A percentile compares a stretch with the other conserved stretches of the same genome.
phyloP scores from a whole-genome alignment of 768 basidiomycete species.

The Lyophyllum atratum region DNA sequence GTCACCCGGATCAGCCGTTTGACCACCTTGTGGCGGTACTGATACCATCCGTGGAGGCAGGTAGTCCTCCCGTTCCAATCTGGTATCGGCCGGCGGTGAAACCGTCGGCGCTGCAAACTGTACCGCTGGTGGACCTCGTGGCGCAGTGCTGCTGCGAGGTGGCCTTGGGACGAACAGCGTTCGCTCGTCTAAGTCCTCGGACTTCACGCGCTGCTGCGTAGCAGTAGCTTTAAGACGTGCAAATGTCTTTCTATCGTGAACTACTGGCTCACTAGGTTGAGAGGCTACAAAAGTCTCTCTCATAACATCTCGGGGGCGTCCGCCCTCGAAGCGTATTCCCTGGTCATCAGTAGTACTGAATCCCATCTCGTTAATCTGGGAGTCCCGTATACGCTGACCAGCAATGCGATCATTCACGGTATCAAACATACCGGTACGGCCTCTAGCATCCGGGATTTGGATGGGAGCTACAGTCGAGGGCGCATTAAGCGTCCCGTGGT shows the following conservation, averaged over 20 bases:
- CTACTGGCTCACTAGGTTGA: background rate
- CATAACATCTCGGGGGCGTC: background rate
- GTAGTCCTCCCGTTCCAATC: too few species aligned
- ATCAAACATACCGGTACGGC: background rate
- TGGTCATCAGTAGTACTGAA: background rate
- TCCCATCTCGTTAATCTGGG: background rate
- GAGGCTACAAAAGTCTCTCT: background rate
- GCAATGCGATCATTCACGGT: background rate
- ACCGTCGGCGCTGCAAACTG: too few species aligned
- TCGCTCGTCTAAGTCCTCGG: background rate
- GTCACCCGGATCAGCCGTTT: too few species aligned
- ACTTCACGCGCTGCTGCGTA: background rate
- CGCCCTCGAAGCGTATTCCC: background rate
- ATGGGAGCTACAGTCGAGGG: too few species aligned
- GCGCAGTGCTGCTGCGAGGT: background rate
- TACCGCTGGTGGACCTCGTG: too few species aligned
- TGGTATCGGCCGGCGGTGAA: too few species aligned
- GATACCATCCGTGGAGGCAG: too few species aligned
- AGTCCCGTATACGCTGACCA: background rate
- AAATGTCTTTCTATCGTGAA: background rate
- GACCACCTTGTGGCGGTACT: too few species aligned
- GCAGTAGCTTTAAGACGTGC: background rate
- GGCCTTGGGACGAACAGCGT: background rate
- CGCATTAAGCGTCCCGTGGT: too few species aligned
- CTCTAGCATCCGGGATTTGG: too few species aligned